These are phyloP conservation scores for Fistulinella prunicolor DNA, from an alignment of 768 basidiomycete genomes.

Conservation along the genomic window DNA sequence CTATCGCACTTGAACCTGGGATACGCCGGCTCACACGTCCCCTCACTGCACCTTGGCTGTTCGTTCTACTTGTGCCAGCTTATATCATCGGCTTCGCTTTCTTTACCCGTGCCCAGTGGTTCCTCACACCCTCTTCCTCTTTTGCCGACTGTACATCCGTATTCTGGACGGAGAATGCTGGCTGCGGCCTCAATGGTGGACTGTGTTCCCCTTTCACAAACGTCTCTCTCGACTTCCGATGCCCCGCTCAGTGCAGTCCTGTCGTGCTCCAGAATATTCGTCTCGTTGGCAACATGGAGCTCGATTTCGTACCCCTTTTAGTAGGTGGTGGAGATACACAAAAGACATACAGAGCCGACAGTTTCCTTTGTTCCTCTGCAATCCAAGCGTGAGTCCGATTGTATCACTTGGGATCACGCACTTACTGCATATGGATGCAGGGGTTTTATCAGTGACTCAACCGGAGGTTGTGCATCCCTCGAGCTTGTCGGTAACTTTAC, in stretches of 20 bases:
- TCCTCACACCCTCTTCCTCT: constrained; percentile 59
- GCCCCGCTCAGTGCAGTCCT: constrained; percentile 66
- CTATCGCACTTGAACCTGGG: constrained; percentile 52
- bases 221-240: constrained; percentile 69
- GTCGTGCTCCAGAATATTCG: constrained; percentile 71
- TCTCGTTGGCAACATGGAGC: constrained; percentile 63
- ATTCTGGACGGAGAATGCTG: constrained; percentile 66
- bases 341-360: constrained; percentile 77
- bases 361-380: constrained; percentile 82
- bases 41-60: constrained; percentile 51
- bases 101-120: constrained; percentile 69
- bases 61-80: constrained; percentile 50
- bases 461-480: constrained; percentile 76
- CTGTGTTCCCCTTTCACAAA: constrained; percentile 63
- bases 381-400: constrained; percentile 62
- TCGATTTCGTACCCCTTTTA: constrained; percentile 68
- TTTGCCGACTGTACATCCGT: constrained; percentile 67
- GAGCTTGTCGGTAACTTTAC: constrained; percentile 72
- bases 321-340: constrained; percentile 81
- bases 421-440: constrained; percentile 35
- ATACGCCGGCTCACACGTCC: constrained; percentile 50
- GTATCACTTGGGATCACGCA: constrained; percentile 1
- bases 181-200: constrained; percentile 70
- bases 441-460: constrained; percentile 58
- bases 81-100: constrained; percentile 76